phyloP scores from a whole-genome alignment of 192 early-diverging fungal genomes.

The Jimgerdemannia lactiflua region DNA sequence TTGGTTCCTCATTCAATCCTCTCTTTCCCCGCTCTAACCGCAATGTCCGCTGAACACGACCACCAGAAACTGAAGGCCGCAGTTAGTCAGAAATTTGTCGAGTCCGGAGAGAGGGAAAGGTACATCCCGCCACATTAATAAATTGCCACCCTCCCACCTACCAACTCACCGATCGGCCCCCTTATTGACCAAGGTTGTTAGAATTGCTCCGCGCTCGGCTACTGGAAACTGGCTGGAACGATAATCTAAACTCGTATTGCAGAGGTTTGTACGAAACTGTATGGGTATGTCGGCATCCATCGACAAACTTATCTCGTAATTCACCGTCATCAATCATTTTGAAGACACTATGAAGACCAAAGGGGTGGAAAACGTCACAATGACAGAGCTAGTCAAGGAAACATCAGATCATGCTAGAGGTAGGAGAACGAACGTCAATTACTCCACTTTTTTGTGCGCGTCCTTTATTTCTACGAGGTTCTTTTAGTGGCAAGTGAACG shows the following conservation, averaged over 20 bases:
- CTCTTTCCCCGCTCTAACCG: not conserved
- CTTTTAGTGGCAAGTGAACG: no score
- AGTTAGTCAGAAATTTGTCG: not conserved
- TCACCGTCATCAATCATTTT: not conserved
- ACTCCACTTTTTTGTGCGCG: no score
- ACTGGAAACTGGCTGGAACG: slow-evolving; percentile 4
- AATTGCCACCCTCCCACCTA: not conserved
- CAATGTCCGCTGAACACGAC: not conserved
- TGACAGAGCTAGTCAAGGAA: not conserved
- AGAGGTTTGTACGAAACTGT: not conserved
- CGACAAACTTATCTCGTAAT: no score
- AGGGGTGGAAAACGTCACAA: not conserved
- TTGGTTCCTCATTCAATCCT: not conserved
- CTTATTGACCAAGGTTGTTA: not conserved
- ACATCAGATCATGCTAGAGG: not conserved
- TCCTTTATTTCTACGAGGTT: no score
- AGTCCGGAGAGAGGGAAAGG: slow-evolving; percentile 7
- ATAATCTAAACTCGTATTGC: not conserved
- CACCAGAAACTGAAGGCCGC: not conserved
- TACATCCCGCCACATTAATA: not conserved
- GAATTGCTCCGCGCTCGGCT: not conserved
- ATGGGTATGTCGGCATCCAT: no score
- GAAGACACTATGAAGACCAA: not conserved
- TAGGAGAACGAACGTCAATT: not conserved
- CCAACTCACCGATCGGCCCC: not conserved